Evolutionary conservation across 257 asterid species (phyloP), one percentile per base, ranked within the genome.

Genomic region (Cynanchum wilfordii): DNA sequence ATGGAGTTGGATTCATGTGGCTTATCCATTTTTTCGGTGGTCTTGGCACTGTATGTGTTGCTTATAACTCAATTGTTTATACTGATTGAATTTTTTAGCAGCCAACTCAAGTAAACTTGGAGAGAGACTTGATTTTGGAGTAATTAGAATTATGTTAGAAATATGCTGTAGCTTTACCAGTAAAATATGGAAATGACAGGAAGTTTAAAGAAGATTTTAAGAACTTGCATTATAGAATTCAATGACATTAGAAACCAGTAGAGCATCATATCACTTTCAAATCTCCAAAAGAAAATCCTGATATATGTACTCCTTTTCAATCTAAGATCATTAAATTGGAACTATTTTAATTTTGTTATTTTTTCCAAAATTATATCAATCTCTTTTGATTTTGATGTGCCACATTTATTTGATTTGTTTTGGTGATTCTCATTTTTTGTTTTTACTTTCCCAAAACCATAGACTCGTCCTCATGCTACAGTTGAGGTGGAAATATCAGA

Each of bases 401-500:
- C 40, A 27, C 13, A 16, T 58, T 58, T 24, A 10, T 62, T 27
- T 27, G 22, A 49, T 55, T 25, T 27, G 50, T 66, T 71, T 64
- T 68, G 68, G 73, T 50, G 72, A 25, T 73, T 24, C 47, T 69
- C 57, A 58, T 66, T 58, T 76, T 58, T 76, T 11, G 70, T 54
- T 36, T 33, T 63, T 72, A n/a, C 62, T 9, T 15, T 25, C 59
- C 66, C 67, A 36, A 52, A 67, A 67, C 74, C 82, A 83, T 73
- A 95, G 99, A 95, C 99, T 71, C 99, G 99, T 51, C 99, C 99
- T 71, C 97, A 92, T 80, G 99, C 99, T 38, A 95, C 96, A 33
- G 99, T 95, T 33, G 99, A 95, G 87, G 99, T 95, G 81, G 99
- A 95, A 84, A 95, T 95, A 85, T 95, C 99, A 50, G 99, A 95